Evolutionary conservation across 108 stramenopile genomes (phyloP).

Genomic region (Fragilariopsis cylindrus): DNA sequence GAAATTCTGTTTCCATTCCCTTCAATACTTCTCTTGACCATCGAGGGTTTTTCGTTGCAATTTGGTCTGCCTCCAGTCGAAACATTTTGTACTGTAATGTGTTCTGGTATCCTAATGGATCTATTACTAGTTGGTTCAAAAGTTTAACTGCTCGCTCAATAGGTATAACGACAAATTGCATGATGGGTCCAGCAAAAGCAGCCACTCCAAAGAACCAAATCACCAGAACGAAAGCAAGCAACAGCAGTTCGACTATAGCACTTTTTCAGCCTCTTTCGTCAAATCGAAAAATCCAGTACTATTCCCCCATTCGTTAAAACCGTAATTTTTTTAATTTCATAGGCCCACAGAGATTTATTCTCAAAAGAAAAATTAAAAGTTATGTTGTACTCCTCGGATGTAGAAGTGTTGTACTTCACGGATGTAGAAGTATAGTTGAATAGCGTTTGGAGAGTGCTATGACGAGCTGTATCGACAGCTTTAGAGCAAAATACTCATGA

Average conservation of each 20-base stretch:
- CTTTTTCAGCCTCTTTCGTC: constrained; percentile 16
- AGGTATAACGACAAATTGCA: constrained; percentile 67
- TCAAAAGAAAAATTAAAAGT: constrained; percentile 23
- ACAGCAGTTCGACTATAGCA: constrained; percentile 50
- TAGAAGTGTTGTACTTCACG: constrained; percentile 24
- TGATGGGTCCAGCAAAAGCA: constrained; percentile 79
- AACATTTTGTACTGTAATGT: constrained; percentile 65
- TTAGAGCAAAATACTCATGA: constrained; percentile 28
- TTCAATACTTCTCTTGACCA: constrained; percentile 81
- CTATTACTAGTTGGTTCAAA: constrained; percentile 73
- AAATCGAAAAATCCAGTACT: constrained; percentile 57
- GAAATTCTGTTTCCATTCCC: constrained; percentile 78
- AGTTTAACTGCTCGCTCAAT: constrained; percentile 82
- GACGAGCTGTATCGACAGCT: constrained; percentile 59
- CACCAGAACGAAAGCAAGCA: constrained; percentile 58
- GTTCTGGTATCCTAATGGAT: constrained; percentile 80
- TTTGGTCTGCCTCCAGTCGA: constrained; percentile 58
- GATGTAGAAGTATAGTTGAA: constrained; percentile 23
- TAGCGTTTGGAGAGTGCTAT: constrained; percentile 54
- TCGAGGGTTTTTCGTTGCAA: constrained; percentile 43
- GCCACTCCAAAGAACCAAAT: constrained; percentile 77
- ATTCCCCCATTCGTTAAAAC: constrained; percentile 24
- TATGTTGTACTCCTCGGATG: constrained; percentile 20
- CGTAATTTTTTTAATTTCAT: constrained; percentile 59
- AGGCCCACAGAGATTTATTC: constrained; percentile 37